Conservation (phyloP, 75 land plant species). For the Adiantum capillusveneris region DNA sequence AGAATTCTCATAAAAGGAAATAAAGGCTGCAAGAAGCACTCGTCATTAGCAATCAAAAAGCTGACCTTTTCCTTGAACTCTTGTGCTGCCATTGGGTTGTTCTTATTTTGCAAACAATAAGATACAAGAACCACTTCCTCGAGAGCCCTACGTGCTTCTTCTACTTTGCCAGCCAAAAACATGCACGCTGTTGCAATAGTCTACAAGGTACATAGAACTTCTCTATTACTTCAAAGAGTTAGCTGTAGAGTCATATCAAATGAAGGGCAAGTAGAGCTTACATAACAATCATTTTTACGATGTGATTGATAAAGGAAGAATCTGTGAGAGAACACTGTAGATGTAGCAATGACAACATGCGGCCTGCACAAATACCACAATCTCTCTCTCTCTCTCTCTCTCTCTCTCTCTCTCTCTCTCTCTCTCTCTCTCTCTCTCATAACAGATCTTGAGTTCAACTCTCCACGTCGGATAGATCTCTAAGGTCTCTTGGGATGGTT, state of each 20-base stretch:
- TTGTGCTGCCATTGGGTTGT: constrained; percentile 29
- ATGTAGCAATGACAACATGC: constrained; percentile 35
- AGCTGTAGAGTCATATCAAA: too few species aligned
- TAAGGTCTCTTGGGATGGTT: too few species aligned
- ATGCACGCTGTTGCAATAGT: constrained; percentile 39
- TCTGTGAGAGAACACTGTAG: constrained; percentile 32
- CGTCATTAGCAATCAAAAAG: not conserved
- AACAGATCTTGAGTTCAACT: too few species aligned
- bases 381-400: not conserved
- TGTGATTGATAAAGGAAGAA: constrained; percentile 32
- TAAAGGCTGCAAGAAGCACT: too few species aligned
- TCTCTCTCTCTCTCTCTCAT: too few species aligned
- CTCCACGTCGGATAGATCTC: too few species aligned
- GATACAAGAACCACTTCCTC: constrained; percentile 25
- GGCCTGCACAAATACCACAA: constrained; percentile 15
- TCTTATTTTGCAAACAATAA: constrained; percentile 34
- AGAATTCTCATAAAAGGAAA: too few species aligned
- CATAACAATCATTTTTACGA: constrained; percentile 26
- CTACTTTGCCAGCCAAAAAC: constrained; percentile 44
- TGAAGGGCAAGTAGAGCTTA: too few species aligned
- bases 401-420: not conserved
- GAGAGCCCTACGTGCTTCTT: constrained; percentile 29
- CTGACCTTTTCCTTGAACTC: constrained; percentile 30
- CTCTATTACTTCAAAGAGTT: too few species aligned
- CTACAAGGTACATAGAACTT: constrained; percentile 13